Percentiles rank a stretch among this genome's conserved stretches.
phyloP scores from a whole-genome alignment of 2,329 filamentous ascomycete genomes.

The Coccinonectria pachysandricola region DNA sequence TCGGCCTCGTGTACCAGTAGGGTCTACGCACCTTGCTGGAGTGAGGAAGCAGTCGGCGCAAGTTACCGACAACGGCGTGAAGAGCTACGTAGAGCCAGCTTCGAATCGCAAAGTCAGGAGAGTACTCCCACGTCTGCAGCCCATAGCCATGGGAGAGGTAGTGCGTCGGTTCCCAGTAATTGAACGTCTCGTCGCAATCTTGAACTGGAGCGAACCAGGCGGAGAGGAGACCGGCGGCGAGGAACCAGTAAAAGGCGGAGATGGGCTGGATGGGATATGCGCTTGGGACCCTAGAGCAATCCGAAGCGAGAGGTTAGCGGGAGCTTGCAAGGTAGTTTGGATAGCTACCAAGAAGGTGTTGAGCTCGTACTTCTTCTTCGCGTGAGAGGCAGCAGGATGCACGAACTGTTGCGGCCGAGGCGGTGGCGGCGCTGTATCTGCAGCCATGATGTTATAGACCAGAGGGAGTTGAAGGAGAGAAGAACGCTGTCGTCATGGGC shows the following conservation, averaged over 20 bases:
- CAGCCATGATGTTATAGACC: slow-evolving; percentile 15
- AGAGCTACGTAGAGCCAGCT: slow-evolving; percentile 86
- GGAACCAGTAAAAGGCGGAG: slow-evolving; percentile 70
- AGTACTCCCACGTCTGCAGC: slow-evolving; percentile 97
- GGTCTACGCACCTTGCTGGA: slow-evolving; percentile 40
- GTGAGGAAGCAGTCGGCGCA: slow-evolving; percentile 53
- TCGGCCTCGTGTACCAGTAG: not conserved
- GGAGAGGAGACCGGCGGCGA: slow-evolving; percentile 62
- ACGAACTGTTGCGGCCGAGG: slow-evolving; percentile 28
- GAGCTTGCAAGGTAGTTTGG: too few species aligned
- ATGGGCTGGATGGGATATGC: slow-evolving; percentile 60
- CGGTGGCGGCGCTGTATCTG: slow-evolving; percentile 30
- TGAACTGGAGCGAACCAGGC: slow-evolving; percentile 84
- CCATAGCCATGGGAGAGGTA: slow-evolving; percentile 90
- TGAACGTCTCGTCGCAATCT: slow-evolving; percentile 97
- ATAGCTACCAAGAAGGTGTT: too few species aligned
- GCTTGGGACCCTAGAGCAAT: slow-evolving; percentile 33
- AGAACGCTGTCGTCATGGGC: slow-evolving; percentile 14
- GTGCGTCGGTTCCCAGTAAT: slow-evolving; percentile 97
- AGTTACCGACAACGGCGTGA: slow-evolving; percentile 62
- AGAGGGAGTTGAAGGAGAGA: slow-evolving; percentile 11
- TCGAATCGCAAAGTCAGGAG: slow-evolving; percentile 84
- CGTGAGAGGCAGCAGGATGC: slow-evolving; percentile 39
- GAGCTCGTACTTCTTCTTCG: slow-evolving; percentile 37
- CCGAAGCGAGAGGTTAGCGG: slow-evolving; percentile 5